Conservation (phyloP, 2,329 filamentous ascomycete species). For the Apiospora marii region DNA sequence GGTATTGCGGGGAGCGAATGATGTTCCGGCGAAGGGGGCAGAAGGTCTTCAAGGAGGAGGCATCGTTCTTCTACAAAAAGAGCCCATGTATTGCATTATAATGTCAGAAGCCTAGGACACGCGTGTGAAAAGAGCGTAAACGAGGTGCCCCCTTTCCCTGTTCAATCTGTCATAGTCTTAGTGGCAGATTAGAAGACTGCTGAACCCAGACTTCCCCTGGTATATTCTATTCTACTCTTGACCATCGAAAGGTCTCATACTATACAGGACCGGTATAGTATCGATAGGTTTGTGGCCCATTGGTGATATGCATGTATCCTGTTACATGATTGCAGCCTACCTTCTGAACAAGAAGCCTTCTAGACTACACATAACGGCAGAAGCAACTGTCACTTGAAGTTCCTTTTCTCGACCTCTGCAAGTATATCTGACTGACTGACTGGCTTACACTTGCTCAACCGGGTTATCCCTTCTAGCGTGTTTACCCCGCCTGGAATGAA, state of each 20-base stretch:
- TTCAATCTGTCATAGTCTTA: not conserved
- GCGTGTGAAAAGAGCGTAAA: not conserved
- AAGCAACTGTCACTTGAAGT: not conserved
- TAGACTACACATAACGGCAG: not conserved
- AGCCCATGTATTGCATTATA: not conserved
- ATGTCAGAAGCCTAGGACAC: not conserved
- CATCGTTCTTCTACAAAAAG: not conserved
- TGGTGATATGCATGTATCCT: no score
- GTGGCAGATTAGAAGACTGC: not conserved
- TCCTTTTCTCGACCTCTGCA: not conserved
- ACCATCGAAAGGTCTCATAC: no score
- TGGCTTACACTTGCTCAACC: no score
- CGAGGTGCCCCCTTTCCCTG: not conserved
- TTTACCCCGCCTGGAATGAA: no score
- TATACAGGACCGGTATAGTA: no score
- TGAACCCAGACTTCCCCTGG: not conserved
- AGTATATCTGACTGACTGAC: not conserved
- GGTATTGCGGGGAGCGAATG: not conserved
- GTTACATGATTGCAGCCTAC: no score
- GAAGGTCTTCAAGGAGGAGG: not conserved
- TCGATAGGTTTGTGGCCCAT: no score
- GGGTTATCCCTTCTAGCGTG: no score
- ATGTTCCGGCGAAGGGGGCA: not conserved
- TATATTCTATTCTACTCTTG: not conserved
- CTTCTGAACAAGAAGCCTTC: not conserved